Evolutionary conservation across 495 filamentous ascomycete species (phyloP).

Genomic region (Cercophora sp.): DNA sequence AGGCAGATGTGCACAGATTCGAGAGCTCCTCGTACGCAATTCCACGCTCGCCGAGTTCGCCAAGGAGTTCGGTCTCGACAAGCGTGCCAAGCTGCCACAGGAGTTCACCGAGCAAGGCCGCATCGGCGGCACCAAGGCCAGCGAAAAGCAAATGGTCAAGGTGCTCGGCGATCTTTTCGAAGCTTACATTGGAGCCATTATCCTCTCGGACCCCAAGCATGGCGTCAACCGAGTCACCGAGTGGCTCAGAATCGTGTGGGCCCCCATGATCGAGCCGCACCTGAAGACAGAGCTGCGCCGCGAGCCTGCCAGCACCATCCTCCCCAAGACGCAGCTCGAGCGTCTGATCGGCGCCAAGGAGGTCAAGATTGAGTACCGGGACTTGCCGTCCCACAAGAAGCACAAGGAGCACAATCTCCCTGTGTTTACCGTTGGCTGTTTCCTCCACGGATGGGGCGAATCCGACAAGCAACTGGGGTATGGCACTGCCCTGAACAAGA

Average conservation of each 20-base stretch:
- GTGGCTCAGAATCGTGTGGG: slow-evolving; percentile 73
- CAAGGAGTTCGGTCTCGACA: slow-evolving; percentile 62
- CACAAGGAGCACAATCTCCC: slow-evolving; percentile 55
- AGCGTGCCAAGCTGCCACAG: slow-evolving; percentile 50
- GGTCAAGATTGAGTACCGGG: slow-evolving; percentile 62
- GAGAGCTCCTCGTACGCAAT: slow-evolving; percentile 73
- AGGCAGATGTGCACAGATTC: slow-evolving; percentile 60
- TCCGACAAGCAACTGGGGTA: slow-evolving; percentile 58
- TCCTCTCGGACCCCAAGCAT: slow-evolving; percentile 57
- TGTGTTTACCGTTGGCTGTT: slow-evolving; percentile 64
- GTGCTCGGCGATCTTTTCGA: slow-evolving; percentile 82
- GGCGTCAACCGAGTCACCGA: slow-evolving; percentile 56
- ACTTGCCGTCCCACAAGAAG: slow-evolving; percentile 52
- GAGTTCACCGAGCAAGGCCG: slow-evolving; percentile 36
- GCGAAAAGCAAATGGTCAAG: slow-evolving; percentile 57
- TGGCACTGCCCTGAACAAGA: slow-evolving; percentile 66
- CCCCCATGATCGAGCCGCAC: slow-evolving; percentile 37
- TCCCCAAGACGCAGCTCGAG: slow-evolving; percentile 49
- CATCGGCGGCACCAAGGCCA: slow-evolving; percentile 28
- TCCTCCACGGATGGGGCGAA: slow-evolving; percentile 71
- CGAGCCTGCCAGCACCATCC: slow-evolving; percentile 23
- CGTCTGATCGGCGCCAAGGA: slow-evolving; percentile 54
- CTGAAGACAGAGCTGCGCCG: slow-evolving; percentile 33
- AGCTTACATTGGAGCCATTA: slow-evolving; percentile 75
- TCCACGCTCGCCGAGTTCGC: slow-evolving; percentile 65